A percentile compares a stretch with the other conserved stretches of the same genome.
These are phyloP conservation scores for Phytophthora megakarya DNA, from an alignment of 352 stramenopile species.

Conservation along the genomic window DNA sequence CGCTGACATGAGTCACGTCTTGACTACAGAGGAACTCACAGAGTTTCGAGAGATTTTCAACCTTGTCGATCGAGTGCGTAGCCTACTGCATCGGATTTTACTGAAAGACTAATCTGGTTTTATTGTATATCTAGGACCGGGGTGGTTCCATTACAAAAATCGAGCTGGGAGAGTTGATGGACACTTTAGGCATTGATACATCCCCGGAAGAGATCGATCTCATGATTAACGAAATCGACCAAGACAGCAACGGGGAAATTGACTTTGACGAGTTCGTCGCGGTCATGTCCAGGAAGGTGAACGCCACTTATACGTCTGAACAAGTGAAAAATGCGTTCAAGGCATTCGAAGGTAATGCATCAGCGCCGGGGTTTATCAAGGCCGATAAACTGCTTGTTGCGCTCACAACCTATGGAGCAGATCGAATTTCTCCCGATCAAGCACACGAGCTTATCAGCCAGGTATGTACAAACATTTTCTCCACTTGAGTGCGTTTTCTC, in stretches of 20 bases:
- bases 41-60: slow-evolving; percentile 97
- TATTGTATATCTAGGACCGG: slow-evolving; percentile 66
- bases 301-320: slow-evolving; percentile 92
- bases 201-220: slow-evolving; percentile 93
- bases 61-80: slow-evolving; percentile 86
- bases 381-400: slow-evolving; percentile 84
- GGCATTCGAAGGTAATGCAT: slow-evolving; percentile 70
- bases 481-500: not conserved
- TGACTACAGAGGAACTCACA: slow-evolving; percentile 82
- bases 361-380: slow-evolving; percentile 79
- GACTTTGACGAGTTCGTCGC: slow-evolving; percentile 96
- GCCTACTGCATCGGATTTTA: not conserved
- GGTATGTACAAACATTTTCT: slow-evolving; percentile 38
- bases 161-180: slow-evolving; percentile 94
- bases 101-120: not conserved
- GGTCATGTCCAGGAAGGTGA: slow-evolving; percentile 95
- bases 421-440: slow-evolving; percentile 91
- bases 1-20: slow-evolving; percentile 61
- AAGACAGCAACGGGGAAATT: slow-evolving; percentile 94
- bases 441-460: slow-evolving; percentile 91
- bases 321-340: slow-evolving; percentile 93
- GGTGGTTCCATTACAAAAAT: slow-evolving; percentile 94
- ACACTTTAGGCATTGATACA: slow-evolving; percentile 93
- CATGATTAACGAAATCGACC: slow-evolving; percentile 96
- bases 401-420: slow-evolving; percentile 90